A percentile compares a stretch with the other conserved stretches of the same genome.
Evolutionary conservation across 2,329 filamentous ascomycete genomes (phyloP).

Genomic region (Claviceps purpurea): DNA sequence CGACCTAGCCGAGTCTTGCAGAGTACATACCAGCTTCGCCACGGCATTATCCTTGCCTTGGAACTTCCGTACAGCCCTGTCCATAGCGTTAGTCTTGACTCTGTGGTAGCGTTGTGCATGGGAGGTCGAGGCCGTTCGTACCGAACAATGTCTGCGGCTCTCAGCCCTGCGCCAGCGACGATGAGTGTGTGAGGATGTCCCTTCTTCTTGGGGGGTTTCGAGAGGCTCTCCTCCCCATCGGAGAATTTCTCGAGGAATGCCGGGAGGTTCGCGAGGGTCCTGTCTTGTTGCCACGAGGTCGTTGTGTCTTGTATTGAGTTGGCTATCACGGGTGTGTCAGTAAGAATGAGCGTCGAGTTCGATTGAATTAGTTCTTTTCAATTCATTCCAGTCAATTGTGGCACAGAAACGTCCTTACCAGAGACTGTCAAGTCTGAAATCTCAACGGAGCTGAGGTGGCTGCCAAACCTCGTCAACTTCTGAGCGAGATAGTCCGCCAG

Average conservation of each 20-base stretch:
- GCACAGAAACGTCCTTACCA: slow-evolving; percentile 33
- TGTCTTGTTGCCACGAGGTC: slow-evolving; percentile 53
- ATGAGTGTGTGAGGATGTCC: slow-evolving; percentile 77
- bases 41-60: slow-evolving; percentile 66
- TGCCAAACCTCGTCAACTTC: slow-evolving; percentile 63
- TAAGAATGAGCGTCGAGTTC: slow-evolving; percentile 1
- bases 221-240: slow-evolving; percentile 44
- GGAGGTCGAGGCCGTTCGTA: slow-evolving; percentile 20
- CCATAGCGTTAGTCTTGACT: not conserved
- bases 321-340: slow-evolving; percentile 31
- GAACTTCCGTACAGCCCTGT: slow-evolving; percentile 60
- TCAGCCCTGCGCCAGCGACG: slow-evolving; percentile 69
- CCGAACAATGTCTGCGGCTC: slow-evolving; percentile 75
- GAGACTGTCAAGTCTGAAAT: slow-evolving; percentile 70
- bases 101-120: not conserved
- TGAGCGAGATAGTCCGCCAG: slow-evolving; percentile 78
- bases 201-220: slow-evolving; percentile 51
- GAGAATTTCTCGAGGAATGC: slow-evolving; percentile 61
- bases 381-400: not conserved
- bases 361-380: not conserved
- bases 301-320: slow-evolving; percentile 69
- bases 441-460: slow-evolving; percentile 71
- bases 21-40: slow-evolving; percentile 54
- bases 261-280: slow-evolving; percentile 61
- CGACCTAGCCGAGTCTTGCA: not conserved